phyloP scores from a whole-genome alignment of 106 monocot species.

The Narthecium ossifragum region DNA sequence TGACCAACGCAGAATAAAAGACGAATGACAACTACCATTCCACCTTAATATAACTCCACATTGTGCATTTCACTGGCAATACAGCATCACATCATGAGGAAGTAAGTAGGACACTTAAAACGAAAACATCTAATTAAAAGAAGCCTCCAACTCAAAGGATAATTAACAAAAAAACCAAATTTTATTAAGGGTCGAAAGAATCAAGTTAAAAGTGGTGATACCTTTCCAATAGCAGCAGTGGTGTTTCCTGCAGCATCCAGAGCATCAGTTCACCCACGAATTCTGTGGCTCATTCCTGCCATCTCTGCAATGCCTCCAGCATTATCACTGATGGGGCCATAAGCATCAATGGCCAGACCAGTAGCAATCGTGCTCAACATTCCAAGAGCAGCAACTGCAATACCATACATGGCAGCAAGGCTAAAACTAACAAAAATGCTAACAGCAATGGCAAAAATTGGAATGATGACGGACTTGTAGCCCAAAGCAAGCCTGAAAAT shows the following conservation, averaged over 20 bases:
- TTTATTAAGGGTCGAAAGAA: too few species aligned
- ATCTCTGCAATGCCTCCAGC: constrained; percentile 45
- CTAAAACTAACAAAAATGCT: constrained; percentile 44
- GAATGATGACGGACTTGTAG: constrained; percentile 40
- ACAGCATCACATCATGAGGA: too few species aligned
- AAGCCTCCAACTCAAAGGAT: too few species aligned
- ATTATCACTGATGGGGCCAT: constrained; percentile 43
- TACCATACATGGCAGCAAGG: constrained; percentile 37
- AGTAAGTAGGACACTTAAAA: too few species aligned
- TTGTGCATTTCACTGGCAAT: too few species aligned
- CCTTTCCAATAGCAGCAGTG: constrained; percentile 44
- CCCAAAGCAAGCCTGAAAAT: constrained; percentile 42
- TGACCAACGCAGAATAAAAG: too few species aligned
- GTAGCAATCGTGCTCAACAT: constrained; percentile 42
- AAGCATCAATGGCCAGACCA: constrained; percentile 38
- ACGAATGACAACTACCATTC: too few species aligned
- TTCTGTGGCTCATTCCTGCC: constrained; percentile 43
- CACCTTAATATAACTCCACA: too few species aligned
- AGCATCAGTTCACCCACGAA: constrained; percentile 36
- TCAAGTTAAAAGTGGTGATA: not conserved
- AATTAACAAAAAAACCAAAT: too few species aligned
- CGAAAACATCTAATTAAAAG: too few species aligned
- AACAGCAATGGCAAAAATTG: constrained; percentile 32
- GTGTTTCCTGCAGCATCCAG: constrained; percentile 43
- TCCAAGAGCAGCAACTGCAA: constrained; percentile 41